Evolutionary conservation across 2,329 filamentous ascomycete species (phyloP).

Genomic region (Monilinia aucupariae): DNA sequence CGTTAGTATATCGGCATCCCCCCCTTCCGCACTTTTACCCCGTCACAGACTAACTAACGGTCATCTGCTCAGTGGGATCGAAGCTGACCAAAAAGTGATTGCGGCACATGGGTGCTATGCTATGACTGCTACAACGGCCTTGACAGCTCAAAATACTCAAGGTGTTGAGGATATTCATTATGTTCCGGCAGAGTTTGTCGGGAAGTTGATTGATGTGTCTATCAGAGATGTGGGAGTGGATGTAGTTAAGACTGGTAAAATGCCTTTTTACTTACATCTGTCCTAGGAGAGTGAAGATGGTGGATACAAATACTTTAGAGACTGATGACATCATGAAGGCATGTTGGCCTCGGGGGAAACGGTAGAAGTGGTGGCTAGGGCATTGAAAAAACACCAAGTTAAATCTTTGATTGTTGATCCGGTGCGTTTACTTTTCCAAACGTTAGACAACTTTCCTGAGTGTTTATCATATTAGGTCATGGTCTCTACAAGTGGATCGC

Average conservation of each 20-base stretch:
- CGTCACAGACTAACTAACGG: constrained; percentile 21
- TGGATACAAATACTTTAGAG: not conserved
- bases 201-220: constrained; percentile 78
- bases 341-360: constrained; percentile 75
- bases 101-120: constrained; percentile 90
- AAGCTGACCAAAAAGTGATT: constrained; percentile 93
- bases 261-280: constrained; percentile 25
- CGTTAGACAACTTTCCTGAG: constrained; percentile 17
- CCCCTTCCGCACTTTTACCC: constrained; percentile 17
- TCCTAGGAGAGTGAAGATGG: not conserved
- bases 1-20: constrained; percentile 47
- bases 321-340: constrained; percentile 44
- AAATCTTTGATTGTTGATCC: constrained; percentile 66
- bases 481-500: constrained; percentile 75
- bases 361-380: constrained; percentile 61
- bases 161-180: constrained; percentile 78
- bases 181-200: constrained; percentile 71
- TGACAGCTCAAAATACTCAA: constrained; percentile 93
- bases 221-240: constrained; percentile 80
- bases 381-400: constrained; percentile 53
- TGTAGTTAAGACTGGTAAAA: constrained; percentile 82
- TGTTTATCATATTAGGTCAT: constrained; percentile 60
- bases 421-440: constrained; percentile 42
- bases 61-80: constrained; percentile 63
- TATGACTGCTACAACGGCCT: constrained; percentile 88